Evolutionary conservation across 2,329 filamentous ascomycete species (phyloP).

Genomic region (Scopulariopsis brevicaulis): DNA sequence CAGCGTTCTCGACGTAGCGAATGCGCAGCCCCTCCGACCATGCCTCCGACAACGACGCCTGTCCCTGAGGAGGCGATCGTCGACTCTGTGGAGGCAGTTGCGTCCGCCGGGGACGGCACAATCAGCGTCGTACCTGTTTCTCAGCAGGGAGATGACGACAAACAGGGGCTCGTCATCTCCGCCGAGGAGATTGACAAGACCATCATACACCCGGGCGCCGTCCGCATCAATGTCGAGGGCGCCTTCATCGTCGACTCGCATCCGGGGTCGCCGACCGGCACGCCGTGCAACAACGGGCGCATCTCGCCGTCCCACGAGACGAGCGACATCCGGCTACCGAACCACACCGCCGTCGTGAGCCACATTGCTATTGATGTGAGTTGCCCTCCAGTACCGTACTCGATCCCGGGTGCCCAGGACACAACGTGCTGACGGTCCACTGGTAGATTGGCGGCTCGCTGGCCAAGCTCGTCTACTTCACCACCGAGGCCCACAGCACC

Average conservation of each 20-base stretch:
- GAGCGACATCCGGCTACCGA: constrained; percentile 89
- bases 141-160: background rate
- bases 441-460: constrained; percentile 83
- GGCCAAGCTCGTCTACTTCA: constrained; percentile 95
- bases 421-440: background rate
- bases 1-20: background rate
- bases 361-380: constrained; percentile 93
- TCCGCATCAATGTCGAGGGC: constrained; percentile 92
- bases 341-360: constrained; percentile 90
- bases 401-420: constrained; percentile 1
- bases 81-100: background rate
- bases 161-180: constrained; percentile 23
- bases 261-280: constrained; percentile 35
- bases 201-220: constrained; percentile 54
- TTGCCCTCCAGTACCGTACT: constrained; percentile 12
- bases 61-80: background rate
- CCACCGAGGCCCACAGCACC: constrained; percentile 67
- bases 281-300: constrained; percentile 22
- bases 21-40: background rate
- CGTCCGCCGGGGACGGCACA: background rate
- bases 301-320: constrained; percentile 51
- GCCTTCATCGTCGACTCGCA: constrained; percentile 93
- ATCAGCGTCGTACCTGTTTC: background rate
- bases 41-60: constrained; percentile 1
- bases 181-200: constrained; percentile 49